Base-by-base conservation (phyloP, 805 yeast species). In the Monosporozyma solicola region DNA sequence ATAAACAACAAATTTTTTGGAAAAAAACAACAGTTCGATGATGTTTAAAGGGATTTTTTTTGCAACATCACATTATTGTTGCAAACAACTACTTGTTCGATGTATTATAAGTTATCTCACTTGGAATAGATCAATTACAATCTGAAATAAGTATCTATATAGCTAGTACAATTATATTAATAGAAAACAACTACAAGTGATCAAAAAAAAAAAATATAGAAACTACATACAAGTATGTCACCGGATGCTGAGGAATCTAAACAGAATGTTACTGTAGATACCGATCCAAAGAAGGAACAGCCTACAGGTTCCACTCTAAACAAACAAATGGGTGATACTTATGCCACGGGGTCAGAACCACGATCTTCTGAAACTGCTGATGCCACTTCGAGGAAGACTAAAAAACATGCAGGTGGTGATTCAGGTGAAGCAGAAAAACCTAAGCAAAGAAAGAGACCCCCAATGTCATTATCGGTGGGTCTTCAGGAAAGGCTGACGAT, bases 391-490 rank as follows among this genome's bases (percentile, higher is more conserved):
- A 39, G 43, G 11, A 33, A 13, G 8, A 31, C 16, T 16, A 46
- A 22, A 20, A 25, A 47, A 31, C n/a, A 22, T 29, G 3, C 20
- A 27, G 25, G 32, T 39, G 15, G 8, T 41, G 39, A 35, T 15
- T 39, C 16, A 24, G 31, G 39, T 31, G 51, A 39, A 39, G 45
- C 37, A 39, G 32, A 29, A 8, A 11, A n/a, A 29, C 41, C 37
- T 31, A 31, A 20, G 3, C 25, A 39, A 11, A 25, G 8, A 9
- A 31, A 13, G 35, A 16, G 9, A 37, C n/a, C 16, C 53, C 49
- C 13, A 56, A 54, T 5, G 51, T 54, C 1, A 51, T 65, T 41
- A 64, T 63, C 33, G 65, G 69, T 1, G 53, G 66, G 2, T 49
- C 59, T 29, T 63, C 61, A n/a, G 56, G 56, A 29, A 43, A 51